Evolutionary conservation across 176 grass and related monocot genomes (phyloP), one percentile per base, ranked within the genome.

Genomic region (Tillandsia leiboldiana): DNA sequence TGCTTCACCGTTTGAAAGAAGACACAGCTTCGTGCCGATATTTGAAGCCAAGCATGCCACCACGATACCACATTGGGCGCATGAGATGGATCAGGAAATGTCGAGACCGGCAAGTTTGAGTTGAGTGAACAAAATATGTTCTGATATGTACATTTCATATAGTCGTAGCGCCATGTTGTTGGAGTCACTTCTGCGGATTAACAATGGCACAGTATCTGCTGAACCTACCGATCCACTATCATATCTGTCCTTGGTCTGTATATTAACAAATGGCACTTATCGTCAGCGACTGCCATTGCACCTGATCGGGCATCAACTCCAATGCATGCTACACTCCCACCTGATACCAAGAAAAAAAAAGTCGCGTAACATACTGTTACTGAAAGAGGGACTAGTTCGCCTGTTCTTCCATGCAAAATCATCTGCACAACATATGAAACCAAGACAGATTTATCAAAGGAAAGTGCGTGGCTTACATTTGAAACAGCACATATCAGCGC

Each of bases 401-500:
- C 29, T 33, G 29, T 33, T 4, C 29, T 33, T 33, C 3, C 29
- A 33, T 33, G 29, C 29, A 33, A 33, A 33, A 33, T 33, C 29
- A 33, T 33, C 29, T 33, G 29, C 29, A 33, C 29, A 33, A 33
- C 5, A 33, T 33, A 4, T 58, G 14, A 3, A 22, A 63, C 12
- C 51, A 75, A 7, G 48, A 57, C 24, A 49, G 50, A 53, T 67
- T 70, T 56, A 76, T 15, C 49, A 28, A 74, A 47, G n/a, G 23
- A 72, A 64, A 14, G 14, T 65, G 2, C 17, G 8, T 10, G 3
- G 87, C 88, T 82, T 89, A 96, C 92, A 3, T 14, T 87, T 75
- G 66, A 89, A 86, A 70, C 78, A 86, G 51, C 74, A 51, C 53
- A 77, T 73, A 59, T 54, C 65, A 49, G 75, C 74, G 56, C 87